A percentile compares a stretch with the other conserved stretches of the same genome.
These are phyloP conservation scores for Chenopodium formosanum DNA, from an alignment of 148 eudicot genomes.

Conservation along the genomic window DNA sequence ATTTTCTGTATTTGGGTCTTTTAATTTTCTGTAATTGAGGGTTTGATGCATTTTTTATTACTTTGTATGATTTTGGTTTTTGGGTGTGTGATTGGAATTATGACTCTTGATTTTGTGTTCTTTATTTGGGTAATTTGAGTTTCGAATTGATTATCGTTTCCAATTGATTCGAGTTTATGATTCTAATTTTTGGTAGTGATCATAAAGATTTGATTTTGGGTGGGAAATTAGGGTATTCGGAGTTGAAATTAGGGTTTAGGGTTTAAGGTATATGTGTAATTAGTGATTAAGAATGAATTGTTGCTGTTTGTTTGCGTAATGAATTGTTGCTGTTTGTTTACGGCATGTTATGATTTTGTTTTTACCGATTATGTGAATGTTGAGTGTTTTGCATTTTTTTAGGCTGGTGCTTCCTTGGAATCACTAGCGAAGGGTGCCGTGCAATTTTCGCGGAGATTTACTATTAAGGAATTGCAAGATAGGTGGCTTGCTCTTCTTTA, in stretches of 20 bases:
- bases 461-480: conserved; percentile 65
- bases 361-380: not conserved
- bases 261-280: too few relatives aligned
- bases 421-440: conserved; percentile 98
- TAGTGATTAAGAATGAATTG: not conserved
- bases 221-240: not conserved
- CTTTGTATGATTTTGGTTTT: not conserved
- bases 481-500: conserved; percentile 78
- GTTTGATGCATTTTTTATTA: not conserved
- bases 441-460: conserved; percentile 70
- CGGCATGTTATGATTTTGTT: not conserved
- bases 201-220: not conserved
- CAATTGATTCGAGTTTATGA: not conserved
- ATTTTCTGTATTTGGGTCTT: not conserved
- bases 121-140: not conserved
- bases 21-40: not conserved
- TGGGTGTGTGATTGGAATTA: not conserved
- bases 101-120: not conserved
- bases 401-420: conserved; percentile 88
- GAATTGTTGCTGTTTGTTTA: not conserved
- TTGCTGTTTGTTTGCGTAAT: not conserved
- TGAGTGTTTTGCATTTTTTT: conserved; percentile 13
- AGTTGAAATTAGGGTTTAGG: conserved; percentile 15
- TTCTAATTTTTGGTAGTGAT: not conserved
- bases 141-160: not conserved